Percentiles rank a stretch among this genome's conserved stretches.
These are phyloP conservation scores for Rutstroemia sp. DNA, from an alignment of 2,329 filamentous ascomycete genomes.

Conservation along the genomic window DNA sequence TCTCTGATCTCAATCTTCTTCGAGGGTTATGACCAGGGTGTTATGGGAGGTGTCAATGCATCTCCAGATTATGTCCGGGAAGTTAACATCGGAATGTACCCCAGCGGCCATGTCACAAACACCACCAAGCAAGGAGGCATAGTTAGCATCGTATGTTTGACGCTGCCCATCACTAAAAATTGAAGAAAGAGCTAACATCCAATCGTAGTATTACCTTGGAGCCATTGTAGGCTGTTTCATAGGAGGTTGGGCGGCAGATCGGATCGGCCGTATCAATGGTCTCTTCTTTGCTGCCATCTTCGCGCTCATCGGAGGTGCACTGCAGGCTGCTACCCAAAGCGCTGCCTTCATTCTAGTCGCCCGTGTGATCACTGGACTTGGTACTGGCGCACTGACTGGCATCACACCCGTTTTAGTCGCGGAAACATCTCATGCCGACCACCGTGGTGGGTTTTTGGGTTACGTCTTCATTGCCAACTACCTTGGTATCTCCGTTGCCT, in stretches of 20 bases:
- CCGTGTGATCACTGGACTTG: conserved; percentile 27
- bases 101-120: conserved; percentile 18
- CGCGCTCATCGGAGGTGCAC: conserved; percentile 25
- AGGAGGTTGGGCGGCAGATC: conserved; percentile 42
- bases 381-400: conserved; percentile 29
- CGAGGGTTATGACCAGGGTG: conserved; percentile 46
- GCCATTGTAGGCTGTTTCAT: conserved; percentile 25
- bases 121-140: conserved; percentile 28
- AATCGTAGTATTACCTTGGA: conserved; percentile 27
- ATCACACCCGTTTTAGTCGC: conserved; percentile 26
- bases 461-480: conserved; percentile 28
- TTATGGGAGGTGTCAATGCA: conserved; percentile 44
- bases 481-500: conserved; percentile 26
- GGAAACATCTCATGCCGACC: conserved; percentile 23
- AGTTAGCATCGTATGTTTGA: conserved; percentile 4
- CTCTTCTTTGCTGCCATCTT: conserved; percentile 37
- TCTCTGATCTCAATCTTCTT: conserved; percentile 30
- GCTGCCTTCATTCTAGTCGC: conserved; percentile 28
- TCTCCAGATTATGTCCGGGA: conserved; percentile 34
- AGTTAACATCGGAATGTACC: conserved; percentile 33
- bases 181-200: background rate
- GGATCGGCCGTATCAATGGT: conserved; percentile 45
- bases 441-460: conserved; percentile 25
- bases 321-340: conserved; percentile 18
- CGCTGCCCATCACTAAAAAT: background rate